Percentiles rank a stretch among this genome's conserved stretches.
These are phyloP conservation scores for Xylona heveae DNA, from an alignment of 495 filamentous ascomycete species.

Conservation along the genomic window DNA sequence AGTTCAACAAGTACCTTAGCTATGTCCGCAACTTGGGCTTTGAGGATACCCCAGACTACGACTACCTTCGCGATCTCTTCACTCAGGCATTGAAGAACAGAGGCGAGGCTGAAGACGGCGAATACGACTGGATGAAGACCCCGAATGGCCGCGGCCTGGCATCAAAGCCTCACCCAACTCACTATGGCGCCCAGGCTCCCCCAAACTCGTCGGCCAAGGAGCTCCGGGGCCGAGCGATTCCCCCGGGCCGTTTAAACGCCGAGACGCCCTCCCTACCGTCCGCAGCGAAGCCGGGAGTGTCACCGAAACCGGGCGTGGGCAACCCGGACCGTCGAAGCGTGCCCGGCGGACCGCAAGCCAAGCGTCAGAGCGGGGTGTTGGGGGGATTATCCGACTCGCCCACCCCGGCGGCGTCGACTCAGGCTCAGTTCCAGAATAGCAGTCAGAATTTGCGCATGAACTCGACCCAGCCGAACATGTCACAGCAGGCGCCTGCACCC, in stretches of 20 bases:
- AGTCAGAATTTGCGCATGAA: slow-evolving; percentile 61
- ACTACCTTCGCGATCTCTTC: slow-evolving; percentile 90
- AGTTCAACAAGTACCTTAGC: slow-evolving; percentile 92
- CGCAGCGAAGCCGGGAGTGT: slow-evolving; percentile 58
- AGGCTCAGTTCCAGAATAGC: slow-evolving; percentile 81
- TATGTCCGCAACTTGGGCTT: slow-evolving; percentile 97
- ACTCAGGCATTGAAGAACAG: slow-evolving; percentile 90
- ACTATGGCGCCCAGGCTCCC: slow-evolving; percentile 53
- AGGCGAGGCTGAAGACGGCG: slow-evolving; percentile 90
- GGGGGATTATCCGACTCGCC: slow-evolving; percentile 48
- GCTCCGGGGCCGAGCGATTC: slow-evolving; percentile 42
- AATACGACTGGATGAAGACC: slow-evolving; percentile 99
- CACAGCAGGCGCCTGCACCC: slow-evolving; percentile 21
- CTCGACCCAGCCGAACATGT: slow-evolving; percentile 31
- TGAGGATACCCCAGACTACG: slow-evolving; percentile 96
- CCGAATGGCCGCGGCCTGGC: slow-evolving; percentile 90
- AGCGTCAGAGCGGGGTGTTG: slow-evolving; percentile 48
- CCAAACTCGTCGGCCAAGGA: slow-evolving; percentile 62
- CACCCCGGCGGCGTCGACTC: slow-evolving; percentile 65
- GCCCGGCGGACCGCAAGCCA: slow-evolving; percentile 39
- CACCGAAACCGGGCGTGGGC: slow-evolving; percentile 56
- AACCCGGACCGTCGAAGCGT: slow-evolving; percentile 67
- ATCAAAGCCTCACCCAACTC: slow-evolving; percentile 61
- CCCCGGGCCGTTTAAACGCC: slow-evolving; percentile 82
- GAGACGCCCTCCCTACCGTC: slow-evolving; percentile 78